Conservation (phyloP, 306 rosid genomes). For the Prunus padus region DNA sequence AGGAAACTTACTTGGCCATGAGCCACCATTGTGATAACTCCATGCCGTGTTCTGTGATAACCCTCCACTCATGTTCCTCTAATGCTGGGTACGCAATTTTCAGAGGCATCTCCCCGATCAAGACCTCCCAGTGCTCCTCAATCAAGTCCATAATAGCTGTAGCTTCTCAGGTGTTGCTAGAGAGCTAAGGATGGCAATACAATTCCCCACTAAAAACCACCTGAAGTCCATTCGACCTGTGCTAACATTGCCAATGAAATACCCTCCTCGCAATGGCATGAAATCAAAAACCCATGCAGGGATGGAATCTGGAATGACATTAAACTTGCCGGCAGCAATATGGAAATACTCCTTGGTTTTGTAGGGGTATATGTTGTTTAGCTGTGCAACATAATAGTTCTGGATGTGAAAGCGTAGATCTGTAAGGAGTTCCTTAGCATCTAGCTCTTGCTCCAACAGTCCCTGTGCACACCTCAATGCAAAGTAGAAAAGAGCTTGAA, state of each 20-base stretch:
- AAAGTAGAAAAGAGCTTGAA: too few relatives aligned
- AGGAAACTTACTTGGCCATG: conserved; percentile 31
- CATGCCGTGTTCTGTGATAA: conserved; percentile 23
- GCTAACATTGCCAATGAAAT: conserved; percentile 83
- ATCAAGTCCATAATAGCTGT: conserved; percentile 30
- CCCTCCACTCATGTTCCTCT: conserved; percentile 30
- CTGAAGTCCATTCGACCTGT: conserved; percentile 73
- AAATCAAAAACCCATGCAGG: conserved; percentile 81
- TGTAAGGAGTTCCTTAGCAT: too few relatives aligned
- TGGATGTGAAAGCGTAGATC: conserved; percentile 6
- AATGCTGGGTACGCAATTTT: conserved; percentile 32
- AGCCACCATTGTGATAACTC: conserved; percentile 36
- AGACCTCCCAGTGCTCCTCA: conserved; percentile 32
- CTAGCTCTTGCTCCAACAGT: too few relatives aligned
- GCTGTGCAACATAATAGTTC: conserved; percentile 66
- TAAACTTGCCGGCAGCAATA: conserved; percentile 83
- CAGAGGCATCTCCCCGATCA: conserved; percentile 37
- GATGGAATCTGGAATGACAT: conserved; percentile 85
- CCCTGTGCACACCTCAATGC: too few relatives aligned
- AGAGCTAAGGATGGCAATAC: conserved; percentile 26
- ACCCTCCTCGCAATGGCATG: conserved; percentile 81
- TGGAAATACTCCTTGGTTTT: conserved; percentile 88
- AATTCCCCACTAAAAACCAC: conserved; percentile 31
- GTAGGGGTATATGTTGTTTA: conserved; percentile 75
- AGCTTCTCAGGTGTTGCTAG: conserved; percentile 24